Percentiles rank a stretch among this genome's conserved stretches.
Evolutionary conservation across 768 basidiomycete genomes (phyloP).

Genomic region (Russula foetens): DNA sequence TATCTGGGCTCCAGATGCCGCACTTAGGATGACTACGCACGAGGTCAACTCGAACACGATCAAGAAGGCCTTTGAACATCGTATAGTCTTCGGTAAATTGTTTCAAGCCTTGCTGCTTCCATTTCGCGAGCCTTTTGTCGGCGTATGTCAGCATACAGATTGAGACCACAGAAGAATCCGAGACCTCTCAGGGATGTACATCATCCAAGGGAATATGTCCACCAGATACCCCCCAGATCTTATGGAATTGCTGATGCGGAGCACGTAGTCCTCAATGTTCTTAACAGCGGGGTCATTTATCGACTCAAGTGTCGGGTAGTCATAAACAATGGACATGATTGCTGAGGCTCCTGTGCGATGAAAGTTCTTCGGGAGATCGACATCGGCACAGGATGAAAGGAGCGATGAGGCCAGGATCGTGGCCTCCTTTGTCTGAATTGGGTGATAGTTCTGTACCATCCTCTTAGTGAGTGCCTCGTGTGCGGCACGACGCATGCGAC

Average conservation of each 20-base stretch:
- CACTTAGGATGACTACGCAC: no score
- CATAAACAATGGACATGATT: constrained; percentile 25
- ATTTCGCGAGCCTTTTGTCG: no score
- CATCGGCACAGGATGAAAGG: constrained; percentile 23
- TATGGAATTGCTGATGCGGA: not conserved
- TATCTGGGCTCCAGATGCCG: not conserved
- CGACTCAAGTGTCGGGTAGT: not conserved
- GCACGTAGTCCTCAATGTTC: no score
- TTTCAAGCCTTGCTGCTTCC: not conserved
- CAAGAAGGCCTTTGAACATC: no score
- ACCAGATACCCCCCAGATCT: not conserved
- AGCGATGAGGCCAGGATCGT: no score
- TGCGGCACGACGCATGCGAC: constrained; percentile 29
- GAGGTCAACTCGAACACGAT: no score
- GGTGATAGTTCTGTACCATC: no score
- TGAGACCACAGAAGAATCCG: not conserved
- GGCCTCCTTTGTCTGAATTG: no score
- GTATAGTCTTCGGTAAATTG: not conserved
- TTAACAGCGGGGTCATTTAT: not conserved
- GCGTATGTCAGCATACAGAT: not conserved
- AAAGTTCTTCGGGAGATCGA: constrained; percentile 26
- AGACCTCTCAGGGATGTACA: no score
- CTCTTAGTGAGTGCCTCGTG: no score
- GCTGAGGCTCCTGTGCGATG: constrained; percentile 23
- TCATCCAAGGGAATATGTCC: no score